phyloP scores from a whole-genome alignment of 768 basidiomycete genomes.

The Calocera cornea region DNA sequence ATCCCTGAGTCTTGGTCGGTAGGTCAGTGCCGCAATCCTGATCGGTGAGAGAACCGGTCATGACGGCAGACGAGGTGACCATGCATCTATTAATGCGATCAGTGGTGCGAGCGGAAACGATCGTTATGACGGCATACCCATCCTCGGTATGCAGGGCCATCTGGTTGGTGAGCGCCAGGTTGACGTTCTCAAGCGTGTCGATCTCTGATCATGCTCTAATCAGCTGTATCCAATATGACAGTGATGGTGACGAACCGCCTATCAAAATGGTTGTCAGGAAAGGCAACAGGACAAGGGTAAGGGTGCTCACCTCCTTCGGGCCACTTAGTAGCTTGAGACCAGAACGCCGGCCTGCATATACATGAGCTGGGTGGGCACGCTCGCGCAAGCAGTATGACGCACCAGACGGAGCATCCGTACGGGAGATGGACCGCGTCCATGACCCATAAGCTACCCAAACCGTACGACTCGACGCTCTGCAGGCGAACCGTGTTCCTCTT shows the following conservation, averaged over 20 bases:
- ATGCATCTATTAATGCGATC: slow-evolving; percentile 9
- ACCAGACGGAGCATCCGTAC: slow-evolving; percentile 42
- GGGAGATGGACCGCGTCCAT: slow-evolving; percentile 28
- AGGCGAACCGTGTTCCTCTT: slow-evolving; percentile 20
- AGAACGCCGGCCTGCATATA: slow-evolving; percentile 12
- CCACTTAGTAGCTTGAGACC: slow-evolving; percentile 12
- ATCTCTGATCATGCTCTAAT: slow-evolving; percentile 19
- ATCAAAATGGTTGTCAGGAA: neutral
- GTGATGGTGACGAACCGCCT: neutral
- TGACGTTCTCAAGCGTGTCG: slow-evolving; percentile 31
- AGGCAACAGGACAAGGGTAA: neutral
- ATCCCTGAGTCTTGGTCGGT: slow-evolving; percentile 42
- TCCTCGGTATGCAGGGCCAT: slow-evolving; percentile 24
- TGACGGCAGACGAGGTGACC: slow-evolving; percentile 10
- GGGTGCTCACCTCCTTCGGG: slow-evolving; percentile 11
- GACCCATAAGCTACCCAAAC: slow-evolving; percentile 15
- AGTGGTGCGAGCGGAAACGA: neutral
- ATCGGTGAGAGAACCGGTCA: slow-evolving; percentile 23
- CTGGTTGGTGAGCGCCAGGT: slow-evolving; percentile 24
- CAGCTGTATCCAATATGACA: too few species aligned
- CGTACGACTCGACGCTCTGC: slow-evolving; percentile 12
- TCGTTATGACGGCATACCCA: slow-evolving; percentile 4
- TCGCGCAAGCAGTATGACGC: neutral
- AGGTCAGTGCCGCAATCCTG: slow-evolving; percentile 34
- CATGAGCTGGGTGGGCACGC: neutral